Percentiles rank a stretch among this genome's conserved stretches.
These are phyloP conservation scores for Dalbergia oliveri DNA, from an alignment of 306 rosid species.

Conservation along the genomic window DNA sequence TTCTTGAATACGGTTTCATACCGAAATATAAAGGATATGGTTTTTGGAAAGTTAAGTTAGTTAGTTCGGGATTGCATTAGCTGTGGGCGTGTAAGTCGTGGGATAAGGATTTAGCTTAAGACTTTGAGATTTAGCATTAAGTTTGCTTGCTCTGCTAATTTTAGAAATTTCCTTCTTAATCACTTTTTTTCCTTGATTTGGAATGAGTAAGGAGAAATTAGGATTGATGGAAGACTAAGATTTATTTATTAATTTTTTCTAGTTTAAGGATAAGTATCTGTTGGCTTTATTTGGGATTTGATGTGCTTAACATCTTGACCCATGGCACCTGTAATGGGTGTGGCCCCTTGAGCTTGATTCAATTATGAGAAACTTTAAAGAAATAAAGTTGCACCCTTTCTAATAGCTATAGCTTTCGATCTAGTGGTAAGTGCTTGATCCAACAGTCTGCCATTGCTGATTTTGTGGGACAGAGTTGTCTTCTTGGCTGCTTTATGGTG, in stretches of 20 bases:
- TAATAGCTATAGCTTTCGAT: too few relatives aligned
- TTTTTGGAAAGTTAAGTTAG: not conserved
- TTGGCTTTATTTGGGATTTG: too few relatives aligned
- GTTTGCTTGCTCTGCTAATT: too few relatives aligned
- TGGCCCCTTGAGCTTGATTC: too few relatives aligned
- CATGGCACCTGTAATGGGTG: too few relatives aligned
- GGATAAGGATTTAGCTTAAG: conserved; percentile 10
- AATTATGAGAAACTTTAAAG: too few relatives aligned
- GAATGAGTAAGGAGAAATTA: conserved; percentile 16
- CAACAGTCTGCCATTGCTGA: not conserved
- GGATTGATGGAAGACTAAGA: not conserved
- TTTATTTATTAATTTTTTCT: not conserved
- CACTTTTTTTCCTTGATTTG: conserved; percentile 33
- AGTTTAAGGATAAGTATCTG: not conserved
- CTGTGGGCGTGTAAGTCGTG: not conserved
- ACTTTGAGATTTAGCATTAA: not conserved
- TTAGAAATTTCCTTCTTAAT: conserved; percentile 4
- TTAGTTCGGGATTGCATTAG: conserved; percentile 21
- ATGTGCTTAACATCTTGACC: too few relatives aligned
- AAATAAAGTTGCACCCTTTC: too few relatives aligned
- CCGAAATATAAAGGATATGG: not conserved
- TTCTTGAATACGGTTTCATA: conserved; percentile 32
- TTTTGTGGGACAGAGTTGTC: conserved; percentile 12
- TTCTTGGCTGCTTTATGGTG: conserved; percentile 13
- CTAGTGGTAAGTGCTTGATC: too few relatives aligned